phyloP scores from a whole-genome alignment of 306 rosid species.

The Sindora glabra region DNA sequence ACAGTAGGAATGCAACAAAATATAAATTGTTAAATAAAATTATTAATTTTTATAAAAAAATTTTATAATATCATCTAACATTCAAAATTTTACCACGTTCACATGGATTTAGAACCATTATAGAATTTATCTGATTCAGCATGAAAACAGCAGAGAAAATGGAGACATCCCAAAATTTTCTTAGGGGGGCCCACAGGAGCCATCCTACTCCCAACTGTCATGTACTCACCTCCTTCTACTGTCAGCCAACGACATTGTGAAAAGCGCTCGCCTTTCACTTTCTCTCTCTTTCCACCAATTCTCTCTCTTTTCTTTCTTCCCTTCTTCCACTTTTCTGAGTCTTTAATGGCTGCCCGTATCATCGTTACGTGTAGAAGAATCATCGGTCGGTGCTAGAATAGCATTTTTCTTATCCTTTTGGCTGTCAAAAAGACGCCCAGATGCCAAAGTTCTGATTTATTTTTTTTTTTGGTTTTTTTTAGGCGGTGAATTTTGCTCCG shows the following conservation, averaged over 20 bases:
- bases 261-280: conserved; percentile 30
- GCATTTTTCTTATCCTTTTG: conserved; percentile 37
- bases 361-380: conserved; percentile 34
- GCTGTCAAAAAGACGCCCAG: conserved; percentile 44
- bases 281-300: conserved; percentile 18
- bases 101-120: too few relatives aligned
- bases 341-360: conserved; percentile 56
- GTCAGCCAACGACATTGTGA: conserved; percentile 51
- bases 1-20: too few relatives aligned
- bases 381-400: conserved; percentile 58
- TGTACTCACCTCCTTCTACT: conserved; percentile 51
- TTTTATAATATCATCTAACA: too few relatives aligned
- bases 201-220: conserved; percentile 60
- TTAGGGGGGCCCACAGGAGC: too few relatives aligned
- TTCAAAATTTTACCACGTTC: too few relatives aligned
- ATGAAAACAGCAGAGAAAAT: conserved; percentile 13
- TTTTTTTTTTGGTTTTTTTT: too few relatives aligned
- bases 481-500: conserved; percentile 20
- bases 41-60: too few relatives aligned
- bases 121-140: too few relatives aligned
- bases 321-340: conserved; percentile 44
- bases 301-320: conserved; percentile 24
- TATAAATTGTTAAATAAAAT: too few relatives aligned
- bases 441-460: conserved; percentile 26
- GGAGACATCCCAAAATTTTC: conserved; percentile 15